Conservation (phyloP, 2,329 filamentous ascomycete species). For the Coniochaeta hoffmannii region DNA sequence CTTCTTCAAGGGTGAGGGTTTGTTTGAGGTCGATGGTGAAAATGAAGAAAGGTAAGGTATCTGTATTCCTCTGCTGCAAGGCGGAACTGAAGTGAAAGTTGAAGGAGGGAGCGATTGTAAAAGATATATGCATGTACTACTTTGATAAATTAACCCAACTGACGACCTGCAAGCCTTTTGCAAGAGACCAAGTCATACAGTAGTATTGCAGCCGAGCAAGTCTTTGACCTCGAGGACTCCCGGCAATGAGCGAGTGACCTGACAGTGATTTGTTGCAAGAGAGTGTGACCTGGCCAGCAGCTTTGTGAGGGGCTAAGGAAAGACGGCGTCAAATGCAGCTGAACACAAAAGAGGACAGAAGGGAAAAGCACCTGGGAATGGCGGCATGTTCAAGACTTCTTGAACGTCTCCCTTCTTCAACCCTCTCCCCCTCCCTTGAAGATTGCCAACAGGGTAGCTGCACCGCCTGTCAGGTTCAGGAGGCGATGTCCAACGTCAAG, state of each 20-base stretch:
- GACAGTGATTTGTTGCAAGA: not conserved
- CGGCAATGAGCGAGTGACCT: not conserved
- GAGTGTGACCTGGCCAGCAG: not conserved
- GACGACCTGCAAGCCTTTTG: too few species aligned
- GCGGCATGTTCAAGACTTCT: not conserved
- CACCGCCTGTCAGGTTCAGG: not conserved
- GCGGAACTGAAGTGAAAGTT: not conserved
- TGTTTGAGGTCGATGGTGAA: too few species aligned
- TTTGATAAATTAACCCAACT: too few species aligned
- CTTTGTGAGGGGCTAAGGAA: not conserved
- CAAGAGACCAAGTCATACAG: too few species aligned
- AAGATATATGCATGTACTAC: too few species aligned
- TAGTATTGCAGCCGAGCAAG: not conserved
- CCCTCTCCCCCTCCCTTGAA: not conserved
- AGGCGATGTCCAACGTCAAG: not conserved
- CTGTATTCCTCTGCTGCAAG: not conserved
- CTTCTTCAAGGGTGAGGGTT: too few species aligned
- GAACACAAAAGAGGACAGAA: not conserved
- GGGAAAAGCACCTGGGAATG: not conserved
- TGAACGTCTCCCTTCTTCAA: not conserved
- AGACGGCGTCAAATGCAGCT: not conserved
- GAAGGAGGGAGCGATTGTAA: not conserved
- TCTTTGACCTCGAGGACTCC: not conserved
- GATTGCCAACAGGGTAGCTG: not conserved
- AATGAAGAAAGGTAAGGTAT: too few species aligned